These are phyloP conservation scores for Colletotrichum sp. DNA, from an alignment of 2,329 filamentous ascomycete genomes.

Conservation along the genomic window DNA sequence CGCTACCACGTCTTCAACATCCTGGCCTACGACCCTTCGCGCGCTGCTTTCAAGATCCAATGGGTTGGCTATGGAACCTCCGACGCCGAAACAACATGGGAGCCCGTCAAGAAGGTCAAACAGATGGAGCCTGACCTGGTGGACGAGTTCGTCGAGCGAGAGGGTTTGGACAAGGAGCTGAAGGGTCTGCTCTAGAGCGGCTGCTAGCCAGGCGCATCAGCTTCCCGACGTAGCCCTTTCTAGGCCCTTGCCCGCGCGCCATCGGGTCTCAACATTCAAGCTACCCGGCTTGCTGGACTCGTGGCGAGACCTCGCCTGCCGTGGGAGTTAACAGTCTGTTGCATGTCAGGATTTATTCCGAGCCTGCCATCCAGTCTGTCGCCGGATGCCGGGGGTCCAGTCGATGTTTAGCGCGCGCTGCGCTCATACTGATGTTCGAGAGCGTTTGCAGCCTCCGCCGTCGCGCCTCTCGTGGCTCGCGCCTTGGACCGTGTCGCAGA, in stretches of 20 bases:
- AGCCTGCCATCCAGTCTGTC: background rate
- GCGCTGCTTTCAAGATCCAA: background rate
- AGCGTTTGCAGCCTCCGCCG: too few species aligned
- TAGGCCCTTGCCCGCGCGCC: background rate
- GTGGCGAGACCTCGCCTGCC: background rate
- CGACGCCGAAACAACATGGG: background rate
- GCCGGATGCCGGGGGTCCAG: background rate
- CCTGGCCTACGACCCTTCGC: background rate
- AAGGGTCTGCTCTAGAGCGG: background rate
- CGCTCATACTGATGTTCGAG: background rate
- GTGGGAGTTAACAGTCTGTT: background rate
- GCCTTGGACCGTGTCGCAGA: background rate
- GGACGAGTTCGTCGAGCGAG: background rate
- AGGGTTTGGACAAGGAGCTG: background rate
- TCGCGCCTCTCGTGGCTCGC: too few species aligned
- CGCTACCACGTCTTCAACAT: background rate
- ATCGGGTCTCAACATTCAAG: background rate
- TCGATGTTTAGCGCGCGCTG: background rate
- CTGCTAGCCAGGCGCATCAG: background rate
- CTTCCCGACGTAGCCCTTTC: too few species aligned
- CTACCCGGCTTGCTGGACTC: background rate
- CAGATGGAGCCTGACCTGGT: background rate
- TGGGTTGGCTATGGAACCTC: background rate
- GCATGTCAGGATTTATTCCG: background rate
- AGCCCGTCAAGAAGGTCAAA: background rate